Percentiles rank a stretch among this genome's conserved stretches.
Evolutionary conservation across 345 rosid genomes (phyloP).

Genomic region (Gossypium ekmanianum): DNA sequence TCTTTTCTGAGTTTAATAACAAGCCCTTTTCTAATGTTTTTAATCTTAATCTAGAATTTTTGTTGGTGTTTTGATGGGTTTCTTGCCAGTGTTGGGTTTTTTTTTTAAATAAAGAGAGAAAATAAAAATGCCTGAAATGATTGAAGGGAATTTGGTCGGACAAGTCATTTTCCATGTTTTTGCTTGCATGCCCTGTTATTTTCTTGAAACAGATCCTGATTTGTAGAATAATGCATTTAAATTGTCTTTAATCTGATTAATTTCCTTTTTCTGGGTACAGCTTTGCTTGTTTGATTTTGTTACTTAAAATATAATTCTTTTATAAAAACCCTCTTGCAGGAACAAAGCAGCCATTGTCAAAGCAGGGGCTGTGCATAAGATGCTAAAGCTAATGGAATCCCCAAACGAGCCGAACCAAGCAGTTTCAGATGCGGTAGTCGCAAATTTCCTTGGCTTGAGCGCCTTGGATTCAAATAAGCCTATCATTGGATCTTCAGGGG

Average conservation of each 20-base stretch:
- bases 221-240: background rate
- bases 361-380: constrained; percentile 93
- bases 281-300: background rate
- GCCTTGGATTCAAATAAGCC: constrained; percentile 88
- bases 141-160: constrained; percentile 19
- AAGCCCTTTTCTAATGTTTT: background rate
- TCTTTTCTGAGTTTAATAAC: background rate
- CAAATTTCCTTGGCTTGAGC: constrained; percentile 89
- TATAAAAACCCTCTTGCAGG: constrained; percentile 41
- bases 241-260: constrained; percentile 4
- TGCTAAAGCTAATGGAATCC: constrained; percentile 75
- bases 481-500: constrained; percentile 87
- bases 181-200: constrained; percentile 15
- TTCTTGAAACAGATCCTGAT: constrained; percentile 13
- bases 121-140: constrained; percentile 2
- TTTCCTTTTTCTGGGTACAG: background rate
- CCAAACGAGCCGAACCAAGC: constrained; percentile 39
- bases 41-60: background rate
- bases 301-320: background rate
- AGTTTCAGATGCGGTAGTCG: constrained; percentile 79
- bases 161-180: constrained; percentile 41
- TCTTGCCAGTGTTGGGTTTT: background rate
- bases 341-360: constrained; percentile 98
- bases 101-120: background rate
- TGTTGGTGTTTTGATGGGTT: background rate